Evolutionary conservation across 2,329 filamentous ascomycete species (phyloP).

Genomic region (Bisporella sp.): DNA sequence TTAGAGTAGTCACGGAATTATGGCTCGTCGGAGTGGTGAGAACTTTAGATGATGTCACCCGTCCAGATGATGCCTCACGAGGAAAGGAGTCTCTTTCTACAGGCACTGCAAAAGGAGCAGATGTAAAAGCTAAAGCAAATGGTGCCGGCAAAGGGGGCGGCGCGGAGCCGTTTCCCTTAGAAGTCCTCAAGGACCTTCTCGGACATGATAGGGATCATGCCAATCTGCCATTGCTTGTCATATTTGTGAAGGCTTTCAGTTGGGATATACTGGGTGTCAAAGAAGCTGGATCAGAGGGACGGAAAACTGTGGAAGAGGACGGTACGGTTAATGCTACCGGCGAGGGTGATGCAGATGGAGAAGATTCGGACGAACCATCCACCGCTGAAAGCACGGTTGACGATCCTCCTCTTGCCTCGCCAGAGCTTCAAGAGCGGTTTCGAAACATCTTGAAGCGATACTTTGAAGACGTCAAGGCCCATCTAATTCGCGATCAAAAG

Average conservation of each 20-base stretch:
- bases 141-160: constrained; percentile 55
- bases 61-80: constrained; percentile 53
- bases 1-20: constrained; percentile 88
- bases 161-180: constrained; percentile 87
- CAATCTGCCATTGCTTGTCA: constrained; percentile 84
- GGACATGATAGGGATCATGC: constrained; percentile 88
- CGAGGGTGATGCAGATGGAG: constrained; percentile 32
- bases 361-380: constrained; percentile 42
- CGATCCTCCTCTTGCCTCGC: constrained; percentile 67
- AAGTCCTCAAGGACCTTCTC: constrained; percentile 94
- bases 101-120: constrained; percentile 54
- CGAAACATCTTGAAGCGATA: constrained; percentile 79
- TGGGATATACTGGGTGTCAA: constrained; percentile 92
- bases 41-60: constrained; percentile 64
- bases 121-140: constrained; percentile 46
- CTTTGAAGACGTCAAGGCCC: constrained; percentile 85
- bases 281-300: constrained; percentile 62
- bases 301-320: constrained; percentile 78
- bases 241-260: constrained; percentile 92
- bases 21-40: constrained; percentile 88
- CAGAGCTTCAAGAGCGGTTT: constrained; percentile 79
- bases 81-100: constrained; percentile 37
- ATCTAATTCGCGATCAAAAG: constrained; percentile 88
- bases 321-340: constrained; percentile 51
- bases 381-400: constrained; percentile 38